Percentiles rank a stretch among this genome's conserved stretches.
phyloP scores from a whole-genome alignment of 1,139 yeast genomes.

The Saccharomyces pastorianus region DNA sequence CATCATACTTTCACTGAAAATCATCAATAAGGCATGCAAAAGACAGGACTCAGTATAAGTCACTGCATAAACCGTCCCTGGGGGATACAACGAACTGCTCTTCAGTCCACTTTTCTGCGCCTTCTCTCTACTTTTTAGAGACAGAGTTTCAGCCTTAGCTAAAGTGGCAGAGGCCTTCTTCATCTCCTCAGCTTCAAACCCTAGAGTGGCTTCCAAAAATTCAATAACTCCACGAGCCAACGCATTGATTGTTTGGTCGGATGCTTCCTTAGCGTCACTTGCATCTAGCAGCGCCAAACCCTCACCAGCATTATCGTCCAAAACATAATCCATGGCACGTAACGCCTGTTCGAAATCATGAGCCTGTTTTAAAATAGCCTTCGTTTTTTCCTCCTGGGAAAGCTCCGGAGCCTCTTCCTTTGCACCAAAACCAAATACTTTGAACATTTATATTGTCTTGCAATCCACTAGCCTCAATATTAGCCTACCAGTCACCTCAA shows the following conservation, averaged over 20 bases:
- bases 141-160: slow-evolving; percentile 61
- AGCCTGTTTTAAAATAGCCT: slow-evolving; percentile 37
- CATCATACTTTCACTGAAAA: slow-evolving; percentile 55
- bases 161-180: slow-evolving; percentile 64
- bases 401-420: slow-evolving; percentile 10
- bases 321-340: slow-evolving; percentile 81
- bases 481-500: background rate
- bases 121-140: slow-evolving; percentile 52
- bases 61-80: slow-evolving; percentile 89
- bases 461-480: background rate
- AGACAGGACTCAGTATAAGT: slow-evolving; percentile 84
- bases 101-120: slow-evolving; percentile 50
- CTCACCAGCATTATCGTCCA: slow-evolving; percentile 73
- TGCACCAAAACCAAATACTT: slow-evolving; percentile 24
- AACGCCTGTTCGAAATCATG: slow-evolving; percentile 63
- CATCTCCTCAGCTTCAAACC: slow-evolving; percentile 87
- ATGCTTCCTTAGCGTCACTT: slow-evolving; percentile 36
- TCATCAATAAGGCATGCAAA: slow-evolving; percentile 66
- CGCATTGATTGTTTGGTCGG: slow-evolving; percentile 51
- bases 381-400: slow-evolving; percentile 23
- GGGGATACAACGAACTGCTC: slow-evolving; percentile 71
- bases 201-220: slow-evolving; percentile 85
- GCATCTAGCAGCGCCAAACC: slow-evolving; percentile 51
- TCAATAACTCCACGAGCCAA: slow-evolving; percentile 82
- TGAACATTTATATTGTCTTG: slow-evolving; percentile 18